Percentiles rank a stretch among this genome's conserved stretches.
These are phyloP conservation scores for Cubamyces sp. DNA, from an alignment of 768 basidiomycete genomes.

Conservation along the genomic window DNA sequence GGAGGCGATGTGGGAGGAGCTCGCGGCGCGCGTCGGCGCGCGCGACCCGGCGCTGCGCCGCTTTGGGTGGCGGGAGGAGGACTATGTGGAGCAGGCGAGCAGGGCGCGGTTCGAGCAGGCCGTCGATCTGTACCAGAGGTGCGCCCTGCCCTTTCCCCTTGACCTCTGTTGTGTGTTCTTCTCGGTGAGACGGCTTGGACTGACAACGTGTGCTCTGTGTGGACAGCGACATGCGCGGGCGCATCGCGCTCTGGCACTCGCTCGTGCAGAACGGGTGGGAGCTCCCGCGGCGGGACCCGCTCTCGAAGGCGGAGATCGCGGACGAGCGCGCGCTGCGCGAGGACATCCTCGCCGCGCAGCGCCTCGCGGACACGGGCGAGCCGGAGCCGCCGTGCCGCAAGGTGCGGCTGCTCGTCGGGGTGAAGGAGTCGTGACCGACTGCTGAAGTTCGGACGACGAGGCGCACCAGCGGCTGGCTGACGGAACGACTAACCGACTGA, in stretches of 20 bases:
- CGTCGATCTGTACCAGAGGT: slow-evolving; percentile 33
- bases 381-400: slow-evolving; percentile 27
- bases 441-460: not conserved
- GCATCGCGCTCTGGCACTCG: slow-evolving; percentile 34
- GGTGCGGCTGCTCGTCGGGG: slow-evolving; percentile 31
- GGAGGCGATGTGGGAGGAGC: slow-evolving; percentile 40
- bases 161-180: no score
- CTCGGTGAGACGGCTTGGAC: no score
- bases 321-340: slow-evolving; percentile 34
- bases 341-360: slow-evolving; percentile 32
- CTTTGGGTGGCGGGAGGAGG: slow-evolving; percentile 32
- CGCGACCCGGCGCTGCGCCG: slow-evolving; percentile 15
- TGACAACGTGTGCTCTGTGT: not conserved
- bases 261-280: slow-evolving; percentile 32
- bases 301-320: slow-evolving; percentile 30
- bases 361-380: slow-evolving; percentile 28
- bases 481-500: no score
- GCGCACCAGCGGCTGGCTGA: no score
- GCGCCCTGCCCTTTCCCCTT: slow-evolving; percentile 2
- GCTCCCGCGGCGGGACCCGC: slow-evolving; percentile 30
- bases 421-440: slow-evolving; percentile 23
- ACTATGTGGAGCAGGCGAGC: slow-evolving; percentile 24
- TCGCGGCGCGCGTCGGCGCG: slow-evolving; percentile 23
- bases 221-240: slow-evolving; percentile 33
- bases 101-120: slow-evolving; percentile 31